Conservation (phyloP, 768 basidiomycete species). For the Rubroboletus satanas region DNA sequence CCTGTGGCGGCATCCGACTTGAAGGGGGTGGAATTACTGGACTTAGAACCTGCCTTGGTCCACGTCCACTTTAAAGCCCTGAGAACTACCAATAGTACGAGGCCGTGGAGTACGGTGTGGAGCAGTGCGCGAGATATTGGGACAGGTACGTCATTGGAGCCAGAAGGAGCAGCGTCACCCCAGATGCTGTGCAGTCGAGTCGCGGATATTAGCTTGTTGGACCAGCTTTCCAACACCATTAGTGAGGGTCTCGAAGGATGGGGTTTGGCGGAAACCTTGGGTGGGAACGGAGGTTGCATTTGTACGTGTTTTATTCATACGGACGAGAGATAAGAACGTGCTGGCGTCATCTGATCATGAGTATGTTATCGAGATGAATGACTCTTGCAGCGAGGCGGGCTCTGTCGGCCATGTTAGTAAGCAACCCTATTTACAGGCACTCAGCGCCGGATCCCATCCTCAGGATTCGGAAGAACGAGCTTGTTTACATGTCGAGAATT, state of each 20-base stretch:
- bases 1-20: constrained; percentile 1
- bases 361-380: background rate
- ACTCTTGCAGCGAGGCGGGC: background rate
- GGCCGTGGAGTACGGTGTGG: constrained; percentile 15
- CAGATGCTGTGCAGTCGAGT: background rate
- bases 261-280: background rate
- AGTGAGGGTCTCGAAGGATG: background rate
- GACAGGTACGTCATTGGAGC: constrained; percentile 24
- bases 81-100: constrained; percentile 7
- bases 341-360: constrained; percentile 3
- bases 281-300: background rate
- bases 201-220: constrained; percentile 9
- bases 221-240: constrained; percentile 10
- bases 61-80: constrained; percentile 14
- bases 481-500: background rate
- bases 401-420: too few species aligned
- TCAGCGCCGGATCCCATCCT: too few species aligned
- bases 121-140: constrained; percentile 10
- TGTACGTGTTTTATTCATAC: background rate
- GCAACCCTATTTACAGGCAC: background rate
- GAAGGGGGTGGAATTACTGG: background rate
- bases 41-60: background rate
- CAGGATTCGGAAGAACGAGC: too few species aligned
- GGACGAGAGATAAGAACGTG: constrained; percentile 1
- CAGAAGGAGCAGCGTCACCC: background rate